These are phyloP conservation scores for Escallonia herrerae DNA, from an alignment of 129 eudicot genomes.

Conservation along the genomic window DNA sequence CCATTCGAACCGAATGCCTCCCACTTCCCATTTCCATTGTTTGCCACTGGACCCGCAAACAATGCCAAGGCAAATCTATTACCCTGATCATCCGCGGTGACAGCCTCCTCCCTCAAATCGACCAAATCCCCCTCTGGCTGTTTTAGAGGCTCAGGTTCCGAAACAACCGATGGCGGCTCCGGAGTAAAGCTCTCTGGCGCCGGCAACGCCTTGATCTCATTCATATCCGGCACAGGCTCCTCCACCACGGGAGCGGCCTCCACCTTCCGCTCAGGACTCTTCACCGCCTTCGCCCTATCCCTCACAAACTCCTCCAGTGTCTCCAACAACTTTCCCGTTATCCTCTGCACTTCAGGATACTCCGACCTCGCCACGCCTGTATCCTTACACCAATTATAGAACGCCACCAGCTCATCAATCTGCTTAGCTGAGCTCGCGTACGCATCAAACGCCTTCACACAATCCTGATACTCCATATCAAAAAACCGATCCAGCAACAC, in stretches of 20 bases:
- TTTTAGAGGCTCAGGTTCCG: neutral
- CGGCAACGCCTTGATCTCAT: conserved; percentile 33
- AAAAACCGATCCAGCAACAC: conserved; percentile 29
- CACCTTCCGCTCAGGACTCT: conserved; percentile 15
- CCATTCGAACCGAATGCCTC: conserved; percentile 37
- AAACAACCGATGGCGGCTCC: neutral
- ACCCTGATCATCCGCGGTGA: conserved; percentile 23
- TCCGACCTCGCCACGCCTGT: conserved; percentile 37
- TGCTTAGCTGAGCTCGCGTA: conserved; percentile 30
- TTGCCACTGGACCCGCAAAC: conserved; percentile 13
- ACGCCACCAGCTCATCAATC: conserved; percentile 26
- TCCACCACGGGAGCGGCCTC: neutral
- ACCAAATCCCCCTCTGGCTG: conserved; percentile 25
- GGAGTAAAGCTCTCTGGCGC: conserved; percentile 20
- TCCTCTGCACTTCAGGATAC: conserved; percentile 34
- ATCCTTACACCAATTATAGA: conserved; percentile 37
- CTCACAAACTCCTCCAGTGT: conserved; percentile 34
- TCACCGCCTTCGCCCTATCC: conserved; percentile 15
- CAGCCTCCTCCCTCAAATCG: conserved; percentile 22
- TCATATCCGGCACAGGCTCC: conserved; percentile 23
- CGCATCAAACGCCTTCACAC: conserved; percentile 22
- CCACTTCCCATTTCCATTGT: conserved; percentile 24
- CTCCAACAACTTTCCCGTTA: conserved; percentile 26
- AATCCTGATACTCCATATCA: conserved; percentile 24
- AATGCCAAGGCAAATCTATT: conserved; percentile 35